Evolutionary conservation across 1,139 yeast species (phyloP).

Genomic region (Zygosaccharomyces sapae): DNA sequence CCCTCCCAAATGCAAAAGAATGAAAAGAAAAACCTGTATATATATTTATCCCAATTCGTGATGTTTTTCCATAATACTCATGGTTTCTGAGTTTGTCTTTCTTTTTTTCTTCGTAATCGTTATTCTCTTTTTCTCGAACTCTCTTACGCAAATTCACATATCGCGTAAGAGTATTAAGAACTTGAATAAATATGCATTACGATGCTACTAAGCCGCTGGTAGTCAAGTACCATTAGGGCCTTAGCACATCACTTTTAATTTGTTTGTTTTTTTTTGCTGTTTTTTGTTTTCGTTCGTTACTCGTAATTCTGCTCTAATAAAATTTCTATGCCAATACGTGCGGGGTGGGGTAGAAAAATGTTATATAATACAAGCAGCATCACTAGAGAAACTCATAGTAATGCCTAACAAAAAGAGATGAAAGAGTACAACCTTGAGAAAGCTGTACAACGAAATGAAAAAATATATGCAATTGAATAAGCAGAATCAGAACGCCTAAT

Average conservation of each 20-base stretch:
- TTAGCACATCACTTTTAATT: neutral
- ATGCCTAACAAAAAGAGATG: neutral
- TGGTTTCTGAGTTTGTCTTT: too few relatives aligned
- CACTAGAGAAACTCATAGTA: neutral
- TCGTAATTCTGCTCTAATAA: neutral
- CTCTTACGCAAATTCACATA: neutral
- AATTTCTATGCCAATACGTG: neutral
- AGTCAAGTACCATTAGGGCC: neutral
- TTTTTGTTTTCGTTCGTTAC: neutral
- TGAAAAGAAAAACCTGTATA: neutral
- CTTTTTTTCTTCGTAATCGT: neutral
- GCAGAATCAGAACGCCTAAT: neutral
- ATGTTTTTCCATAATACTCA: neutral
- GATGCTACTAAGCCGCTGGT: neutral
- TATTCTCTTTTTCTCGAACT: neutral
- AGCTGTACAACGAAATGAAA: slow-evolving; percentile 1
- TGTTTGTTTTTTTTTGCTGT: neutral
- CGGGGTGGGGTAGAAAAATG: neutral
- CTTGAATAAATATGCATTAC: neutral
- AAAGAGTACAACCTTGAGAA: neutral
- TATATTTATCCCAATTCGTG: neutral
- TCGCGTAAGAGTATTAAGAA: neutral
- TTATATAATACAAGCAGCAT: slow-evolving; percentile 5
- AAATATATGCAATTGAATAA: slow-evolving; percentile 6
- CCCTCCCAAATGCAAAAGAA: neutral